Conservation (phyloP, 805 yeast species). For the Maudiozyma serrabonitensis region DNA sequence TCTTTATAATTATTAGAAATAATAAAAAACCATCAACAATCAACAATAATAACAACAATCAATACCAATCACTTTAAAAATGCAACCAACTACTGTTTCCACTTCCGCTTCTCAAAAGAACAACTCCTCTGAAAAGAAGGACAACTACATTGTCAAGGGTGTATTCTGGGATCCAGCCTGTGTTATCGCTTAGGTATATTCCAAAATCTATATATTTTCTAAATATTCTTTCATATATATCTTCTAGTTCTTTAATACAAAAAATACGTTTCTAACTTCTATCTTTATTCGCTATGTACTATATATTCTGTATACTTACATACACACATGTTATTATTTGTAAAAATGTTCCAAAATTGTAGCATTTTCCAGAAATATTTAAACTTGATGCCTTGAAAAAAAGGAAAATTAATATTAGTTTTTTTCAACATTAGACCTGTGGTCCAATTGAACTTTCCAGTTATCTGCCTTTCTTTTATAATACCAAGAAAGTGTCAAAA, state of each 20-base stretch:
- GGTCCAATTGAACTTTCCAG: background rate
- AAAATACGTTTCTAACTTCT: no score
- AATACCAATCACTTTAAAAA: constrained; percentile 4
- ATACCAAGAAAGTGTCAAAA: background rate
- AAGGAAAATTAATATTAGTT: background rate
- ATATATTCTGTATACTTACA: background rate
- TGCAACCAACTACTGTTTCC: constrained; percentile 20
- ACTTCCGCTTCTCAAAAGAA: constrained; percentile 19
- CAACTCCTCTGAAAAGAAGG: constrained; percentile 19
- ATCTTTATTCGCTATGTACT: no score
- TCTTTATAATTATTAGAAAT: background rate
- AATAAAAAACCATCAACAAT: background rate
- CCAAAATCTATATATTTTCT: background rate
- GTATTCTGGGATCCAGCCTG: constrained; percentile 18
- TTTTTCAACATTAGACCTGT: background rate
- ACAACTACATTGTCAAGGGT: constrained; percentile 18
- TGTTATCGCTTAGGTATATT: constrained; percentile 14
- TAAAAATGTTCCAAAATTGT: no score
- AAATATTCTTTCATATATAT: background rate
- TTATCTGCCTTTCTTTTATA: background rate
- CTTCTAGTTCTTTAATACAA: background rate
- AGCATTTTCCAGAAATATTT: no score
- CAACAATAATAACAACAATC: background rate
- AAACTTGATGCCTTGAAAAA: no score
- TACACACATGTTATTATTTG: background rate